These are phyloP conservation scores for Talaromyces proteolyticus DNA, from an alignment of 495 filamentous ascomycete species.

Conservation along the genomic window DNA sequence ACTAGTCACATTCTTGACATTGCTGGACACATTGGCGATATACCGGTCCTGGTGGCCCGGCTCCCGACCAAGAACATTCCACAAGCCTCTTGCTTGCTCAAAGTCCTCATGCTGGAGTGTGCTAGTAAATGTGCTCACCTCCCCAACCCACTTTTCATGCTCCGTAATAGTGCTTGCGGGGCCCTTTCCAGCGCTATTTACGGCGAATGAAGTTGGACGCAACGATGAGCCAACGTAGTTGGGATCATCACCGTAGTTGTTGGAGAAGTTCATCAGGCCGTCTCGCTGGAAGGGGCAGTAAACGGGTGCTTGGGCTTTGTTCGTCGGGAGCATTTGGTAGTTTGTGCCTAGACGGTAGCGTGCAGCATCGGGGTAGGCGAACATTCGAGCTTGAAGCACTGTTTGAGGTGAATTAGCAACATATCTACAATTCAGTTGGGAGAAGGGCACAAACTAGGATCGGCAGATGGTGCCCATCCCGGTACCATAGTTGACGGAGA, in stretches of 20 bases:
- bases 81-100: slow-evolving; percentile 47
- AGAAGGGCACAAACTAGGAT: slow-evolving; percentile 25
- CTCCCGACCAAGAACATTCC: slow-evolving; percentile 52
- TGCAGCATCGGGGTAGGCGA: slow-evolving; percentile 63
- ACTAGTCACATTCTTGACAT: slow-evolving; percentile 21
- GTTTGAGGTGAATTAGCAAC: background rate
- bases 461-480: slow-evolving; percentile 35
- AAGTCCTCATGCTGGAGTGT: slow-evolving; percentile 41
- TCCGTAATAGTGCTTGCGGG: slow-evolving; percentile 31
- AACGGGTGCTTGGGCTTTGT: slow-evolving; percentile 22
- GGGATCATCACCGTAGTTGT: slow-evolving; percentile 57
- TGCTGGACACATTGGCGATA: slow-evolving; percentile 45
- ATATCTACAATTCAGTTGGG: background rate
- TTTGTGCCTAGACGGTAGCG: slow-evolving; percentile 64
- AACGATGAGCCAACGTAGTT: slow-evolving; percentile 45
- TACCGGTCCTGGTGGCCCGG: slow-evolving; percentile 55
- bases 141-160: slow-evolving; percentile 52
- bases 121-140: slow-evolving; percentile 21
- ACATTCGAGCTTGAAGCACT: slow-evolving; percentile 64
- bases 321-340: slow-evolving; percentile 50
- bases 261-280: slow-evolving; percentile 55
- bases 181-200: slow-evolving; percentile 12
- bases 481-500: slow-evolving; percentile 45
- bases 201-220: background rate
- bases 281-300: slow-evolving; percentile 70